phyloP scores from a whole-genome alignment of 2,329 filamentous ascomycete species.

The Paramyrothecium sp. region DNA sequence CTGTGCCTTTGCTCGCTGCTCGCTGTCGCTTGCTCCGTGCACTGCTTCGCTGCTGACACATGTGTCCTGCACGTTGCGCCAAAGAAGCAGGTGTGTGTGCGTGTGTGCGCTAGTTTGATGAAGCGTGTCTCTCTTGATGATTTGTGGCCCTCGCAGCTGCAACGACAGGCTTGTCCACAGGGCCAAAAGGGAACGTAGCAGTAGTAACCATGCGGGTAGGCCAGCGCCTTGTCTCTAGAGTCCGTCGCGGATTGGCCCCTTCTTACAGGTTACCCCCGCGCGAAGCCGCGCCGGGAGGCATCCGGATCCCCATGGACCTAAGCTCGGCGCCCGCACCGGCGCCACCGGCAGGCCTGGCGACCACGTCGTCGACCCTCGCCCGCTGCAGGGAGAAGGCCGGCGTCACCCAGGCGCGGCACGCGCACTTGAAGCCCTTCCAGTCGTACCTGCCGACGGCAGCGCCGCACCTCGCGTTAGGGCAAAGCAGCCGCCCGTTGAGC shows the following conservation, averaged over 20 bases:
- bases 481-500: constrained; percentile 80
- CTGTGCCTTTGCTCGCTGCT: too few species aligned
- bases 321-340: constrained; percentile 16
- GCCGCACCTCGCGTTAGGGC: constrained; percentile 75
- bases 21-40: background rate
- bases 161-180: background rate
- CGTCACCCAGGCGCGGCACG: constrained; percentile 85
- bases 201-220: background rate
- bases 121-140: too few species aligned
- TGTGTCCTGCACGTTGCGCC: background rate
- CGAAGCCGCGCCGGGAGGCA: constrained; percentile 46
- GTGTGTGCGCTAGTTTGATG: too few species aligned
- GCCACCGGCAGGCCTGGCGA: constrained; percentile 18
- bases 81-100: background rate
- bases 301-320: constrained; percentile 47
- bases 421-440: constrained; percentile 94
- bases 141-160: too few species aligned
- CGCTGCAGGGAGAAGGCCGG: constrained; percentile 86
- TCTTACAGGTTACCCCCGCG: constrained; percentile 32
- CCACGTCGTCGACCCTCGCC: constrained; percentile 72
- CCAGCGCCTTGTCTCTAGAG: too few species aligned
- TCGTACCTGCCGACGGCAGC: constrained; percentile 89
- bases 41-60: background rate
- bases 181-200: background rate
- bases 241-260: background rate